Evolutionary conservation across 148 eudicot species (phyloP), one percentile per base, ranked within the genome.

Genomic region (Pouteria glomerata): DNA sequence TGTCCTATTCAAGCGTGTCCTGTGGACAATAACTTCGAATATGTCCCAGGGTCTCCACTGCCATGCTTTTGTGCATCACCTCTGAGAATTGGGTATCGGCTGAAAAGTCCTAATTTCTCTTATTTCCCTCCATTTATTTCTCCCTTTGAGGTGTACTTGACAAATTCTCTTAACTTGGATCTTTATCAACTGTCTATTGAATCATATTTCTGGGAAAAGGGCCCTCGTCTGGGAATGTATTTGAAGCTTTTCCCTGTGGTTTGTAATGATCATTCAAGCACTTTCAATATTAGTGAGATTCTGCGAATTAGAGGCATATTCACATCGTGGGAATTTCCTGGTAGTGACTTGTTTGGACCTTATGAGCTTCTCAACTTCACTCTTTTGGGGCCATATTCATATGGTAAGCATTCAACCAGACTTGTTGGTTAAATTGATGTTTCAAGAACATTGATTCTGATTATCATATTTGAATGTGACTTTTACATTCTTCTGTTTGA

Each of bases 341-440:
- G 77, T 45, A 85, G 37, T 67, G 89, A 93, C 76, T 78, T 86
- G 10, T 93, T 93, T 80, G 98, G 98, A 70, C 98, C 98, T 18
- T 90, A 93, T 81, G 98, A 93, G 69, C 97, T 90, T 77, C 91
- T 90, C 80, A 89, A 87, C 81, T 90, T 90, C 78, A 90, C 89
- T 67, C 95, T 91, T 53, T 66, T 82, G 63, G 98, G 90, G 73
- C 97, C 92, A 57, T 90, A 93, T 70, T 31, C 82, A 57, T 44
- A 80, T 44, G 80, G 98, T 93, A 84, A 73, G 85, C 71, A 47
- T 67, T 53, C 74, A 35, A 62, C 30, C 68, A 34, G 41, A 7
- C 13, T 31, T 53, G 50, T 39, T 15, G 63, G 42, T 56, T 27
- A 39, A 12, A 6, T 70, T 29, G 44, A 42, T 21, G 48, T 34